Evolutionary conservation across 2,329 filamentous ascomycete genomes (phyloP).

Genomic region (Clonostachys solani): DNA sequence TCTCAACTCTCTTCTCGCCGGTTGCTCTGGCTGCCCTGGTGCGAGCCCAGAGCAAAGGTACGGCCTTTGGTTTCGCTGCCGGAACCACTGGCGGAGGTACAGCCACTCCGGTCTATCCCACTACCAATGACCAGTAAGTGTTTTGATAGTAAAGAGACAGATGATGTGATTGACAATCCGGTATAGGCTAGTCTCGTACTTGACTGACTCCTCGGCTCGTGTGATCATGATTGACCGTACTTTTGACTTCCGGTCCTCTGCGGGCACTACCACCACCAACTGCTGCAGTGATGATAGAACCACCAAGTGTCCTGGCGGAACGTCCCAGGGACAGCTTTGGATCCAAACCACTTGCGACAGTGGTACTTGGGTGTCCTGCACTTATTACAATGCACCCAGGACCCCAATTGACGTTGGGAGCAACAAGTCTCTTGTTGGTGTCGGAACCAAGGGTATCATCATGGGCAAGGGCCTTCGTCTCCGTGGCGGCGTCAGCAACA

Average conservation of each 20-base stretch:
- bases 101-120: not conserved
- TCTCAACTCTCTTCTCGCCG: not conserved
- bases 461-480: constrained; percentile 53
- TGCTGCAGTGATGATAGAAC: constrained; percentile 40
- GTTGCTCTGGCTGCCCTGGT: not conserved
- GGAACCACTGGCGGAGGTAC: not conserved
- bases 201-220: constrained; percentile 46
- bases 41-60: constrained; percentile 17
- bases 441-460: constrained; percentile 48
- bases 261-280: constrained; percentile 44
- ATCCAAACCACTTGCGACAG: not conserved
- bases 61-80: constrained; percentile 18
- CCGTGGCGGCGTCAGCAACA: constrained; percentile 39
- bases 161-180: not conserved
- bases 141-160: not conserved
- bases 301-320: constrained; percentile 20
- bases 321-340: not conserved
- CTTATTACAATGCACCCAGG: constrained; percentile 11
- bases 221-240: constrained; percentile 55
- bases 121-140: not conserved
- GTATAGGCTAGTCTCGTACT: constrained; percentile 12
- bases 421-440: constrained; percentile 53
- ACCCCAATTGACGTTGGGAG: constrained; percentile 46
- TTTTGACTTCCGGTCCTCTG: constrained; percentile 50
- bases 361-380: not conserved